Evolutionary conservation across 495 filamentous ascomycete genomes (phyloP).

Genomic region (Hypomontagnella monticulosa): DNA sequence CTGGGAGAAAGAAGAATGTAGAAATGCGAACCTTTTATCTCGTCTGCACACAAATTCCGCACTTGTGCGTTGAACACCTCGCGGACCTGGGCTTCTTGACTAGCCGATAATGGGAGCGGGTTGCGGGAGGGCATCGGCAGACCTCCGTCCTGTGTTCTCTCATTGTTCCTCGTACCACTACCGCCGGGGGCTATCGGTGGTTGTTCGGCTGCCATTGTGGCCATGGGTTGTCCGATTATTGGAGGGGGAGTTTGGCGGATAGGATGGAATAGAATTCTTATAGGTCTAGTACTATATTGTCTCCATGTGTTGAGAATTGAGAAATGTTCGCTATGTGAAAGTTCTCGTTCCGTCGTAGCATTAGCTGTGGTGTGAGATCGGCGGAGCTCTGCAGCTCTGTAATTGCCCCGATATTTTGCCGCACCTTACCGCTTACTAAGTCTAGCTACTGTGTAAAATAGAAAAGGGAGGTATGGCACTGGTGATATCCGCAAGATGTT

Average conservation of each 20-base stretch:
- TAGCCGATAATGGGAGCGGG: slow-evolving; percentile 89
- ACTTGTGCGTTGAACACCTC: slow-evolving; percentile 91
- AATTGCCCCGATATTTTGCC: slow-evolving; percentile 33
- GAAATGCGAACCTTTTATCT: slow-evolving; percentile 80
- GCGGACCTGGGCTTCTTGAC: slow-evolving; percentile 90
- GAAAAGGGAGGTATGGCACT: background rate
- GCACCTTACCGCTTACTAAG: slow-evolving; percentile 20
- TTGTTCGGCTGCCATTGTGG: slow-evolving; percentile 49
- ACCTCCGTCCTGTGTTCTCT: slow-evolving; percentile 17
- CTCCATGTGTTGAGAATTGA: slow-evolving; percentile 18
- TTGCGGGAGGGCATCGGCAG: slow-evolving; percentile 75
- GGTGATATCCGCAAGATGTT: no score
- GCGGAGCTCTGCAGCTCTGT: slow-evolving; percentile 22
- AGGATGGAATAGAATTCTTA: background rate
- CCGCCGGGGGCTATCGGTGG: slow-evolving; percentile 37
- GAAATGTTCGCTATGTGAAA: background rate
- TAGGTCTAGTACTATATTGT: slow-evolving; percentile 20
- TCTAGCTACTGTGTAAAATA: background rate
- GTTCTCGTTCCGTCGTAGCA: slow-evolving; percentile 3
- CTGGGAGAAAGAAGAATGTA: background rate
- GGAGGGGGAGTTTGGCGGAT: background rate
- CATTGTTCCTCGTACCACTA: slow-evolving; percentile 4
- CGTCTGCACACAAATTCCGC: slow-evolving; percentile 75
- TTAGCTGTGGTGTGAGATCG: slow-evolving; percentile 5
- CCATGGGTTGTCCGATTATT: slow-evolving; percentile 41